phyloP scores from a whole-genome alignment of 2,329 filamentous ascomycete species.

The Paecilomyces sp. region DNA sequence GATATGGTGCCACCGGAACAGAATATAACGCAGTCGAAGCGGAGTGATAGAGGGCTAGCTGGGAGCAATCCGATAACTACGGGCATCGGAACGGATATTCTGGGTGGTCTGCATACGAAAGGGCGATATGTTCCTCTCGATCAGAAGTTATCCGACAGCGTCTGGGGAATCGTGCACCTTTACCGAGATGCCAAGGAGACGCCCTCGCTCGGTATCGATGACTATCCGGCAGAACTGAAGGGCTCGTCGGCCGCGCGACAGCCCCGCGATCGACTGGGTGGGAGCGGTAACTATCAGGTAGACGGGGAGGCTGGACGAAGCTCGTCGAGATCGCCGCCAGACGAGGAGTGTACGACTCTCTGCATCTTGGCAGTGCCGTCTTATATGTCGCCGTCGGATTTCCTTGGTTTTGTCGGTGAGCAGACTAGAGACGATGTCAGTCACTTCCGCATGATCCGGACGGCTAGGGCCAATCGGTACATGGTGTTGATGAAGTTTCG shows the following conservation, averaged over 20 bases:
- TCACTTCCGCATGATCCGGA: constrained; percentile 92
- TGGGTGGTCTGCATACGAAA: constrained; percentile 69
- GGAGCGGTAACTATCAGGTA: constrained; percentile 9
- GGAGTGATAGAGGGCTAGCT: constrained; percentile 14
- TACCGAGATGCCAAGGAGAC: constrained; percentile 81
- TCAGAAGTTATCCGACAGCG: constrained; percentile 65
- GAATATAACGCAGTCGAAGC: constrained; percentile 16
- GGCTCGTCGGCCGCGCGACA: constrained; percentile 29
- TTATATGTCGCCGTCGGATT: constrained; percentile 85
- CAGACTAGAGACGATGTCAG: constrained; percentile 78
- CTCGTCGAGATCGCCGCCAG: constrained; percentile 10
- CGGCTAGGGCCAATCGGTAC: constrained; percentile 80
- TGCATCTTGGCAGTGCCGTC: constrained; percentile 93
- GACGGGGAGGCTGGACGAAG: constrained; percentile 5
- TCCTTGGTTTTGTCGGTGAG: constrained; percentile 86
- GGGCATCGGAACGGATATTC: constrained; percentile 43
- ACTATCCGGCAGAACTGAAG: constrained; percentile 36
- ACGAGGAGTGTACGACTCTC: constrained; percentile 70
- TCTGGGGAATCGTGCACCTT: constrained; percentile 90
- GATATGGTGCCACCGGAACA: constrained; percentile 52
- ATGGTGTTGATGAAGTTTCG: constrained; percentile 95
- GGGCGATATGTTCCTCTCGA: constrained; percentile 68
- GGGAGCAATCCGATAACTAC: constrained; percentile 36
- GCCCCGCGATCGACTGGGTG: constrained; percentile 18
- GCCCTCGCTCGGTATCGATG: constrained; percentile 45